Base-by-base conservation (phyloP, 768 basidiomycete species). In the Albatrellus ellisii region DNA sequence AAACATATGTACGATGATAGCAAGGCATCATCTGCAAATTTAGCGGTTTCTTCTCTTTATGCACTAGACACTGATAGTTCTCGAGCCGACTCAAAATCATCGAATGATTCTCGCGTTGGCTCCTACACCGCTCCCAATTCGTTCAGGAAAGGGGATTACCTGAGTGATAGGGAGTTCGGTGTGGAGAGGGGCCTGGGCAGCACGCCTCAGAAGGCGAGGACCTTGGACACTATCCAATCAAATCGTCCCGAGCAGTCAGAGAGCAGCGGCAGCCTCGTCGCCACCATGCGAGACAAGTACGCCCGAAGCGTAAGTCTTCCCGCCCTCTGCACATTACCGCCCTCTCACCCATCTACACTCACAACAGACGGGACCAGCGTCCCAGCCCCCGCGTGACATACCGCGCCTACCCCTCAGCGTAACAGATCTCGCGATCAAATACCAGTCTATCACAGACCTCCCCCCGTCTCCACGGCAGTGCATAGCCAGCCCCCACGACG, bases 211-310 rank as follows among this genome's bases (percentile, higher is more conserved):
- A 54, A 38, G 35, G 43, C 35, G 36, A 49, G 41, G 39, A 46
- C 45, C 33, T 12, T 48, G 35, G 31, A 46, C 41, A 17, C 29
- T 7, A 11, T 38, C 26, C 40, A 42, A n/a, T 26, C 25, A 14
- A 36, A 36, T 15, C 31, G 39, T 20, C 50, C 74, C 3, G 73
- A 78, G 39, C 66, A 72, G 46, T 65, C 57, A 17, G 74, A 77
- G n/a, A 36, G 35, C 25, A 68, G 53, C 36, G 71, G 70, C 10
- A 75, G 72, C 50, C 60, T 79, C 20, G 82, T 87, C 34, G 77
- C 82, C 32, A 72, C 73, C 2, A 75, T 88, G 67, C 69, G 77
- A 33, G 71, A 69, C 53, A 72, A 71, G 38, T 85, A 80, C 49
- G 66, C 72, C 17, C 67, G 61, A 31, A 63, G 58, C 42, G 82